These are phyloP conservation scores for Xanthoparmelia taractica DNA, from an alignment of 495 filamentous ascomycete genomes.

Conservation along the genomic window DNA sequence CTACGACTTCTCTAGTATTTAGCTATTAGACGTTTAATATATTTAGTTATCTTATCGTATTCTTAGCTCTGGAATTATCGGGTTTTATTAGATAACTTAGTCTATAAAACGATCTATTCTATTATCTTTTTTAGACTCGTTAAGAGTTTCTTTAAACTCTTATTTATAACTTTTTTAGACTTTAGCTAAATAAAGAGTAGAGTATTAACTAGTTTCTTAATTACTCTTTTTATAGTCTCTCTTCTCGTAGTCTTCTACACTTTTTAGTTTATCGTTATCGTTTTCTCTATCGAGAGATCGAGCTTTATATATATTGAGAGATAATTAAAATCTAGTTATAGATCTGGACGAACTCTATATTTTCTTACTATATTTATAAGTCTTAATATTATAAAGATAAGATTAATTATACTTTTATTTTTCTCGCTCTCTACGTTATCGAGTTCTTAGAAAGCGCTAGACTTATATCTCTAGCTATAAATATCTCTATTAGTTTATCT, in stretches of 20 bases:
- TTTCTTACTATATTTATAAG: not conserved
- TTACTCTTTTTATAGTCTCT: too few relatives aligned
- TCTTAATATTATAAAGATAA: not conserved
- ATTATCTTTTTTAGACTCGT: not conserved
- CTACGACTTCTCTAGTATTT: too few relatives aligned
- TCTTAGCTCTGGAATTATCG: not conserved
- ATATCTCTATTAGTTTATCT: not conserved
- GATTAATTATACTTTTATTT: not conserved
- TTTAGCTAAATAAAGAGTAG: too few relatives aligned
- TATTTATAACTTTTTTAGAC: too few relatives aligned
- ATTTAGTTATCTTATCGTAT: not conserved
- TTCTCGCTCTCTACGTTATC: not conserved
- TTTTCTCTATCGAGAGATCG: too few relatives aligned
- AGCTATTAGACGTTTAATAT: not conserved
- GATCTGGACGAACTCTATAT: not conserved
- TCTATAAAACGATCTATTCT: not conserved
- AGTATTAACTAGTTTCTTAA: too few relatives aligned
- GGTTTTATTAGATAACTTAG: not conserved
- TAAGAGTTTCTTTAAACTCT: not conserved
- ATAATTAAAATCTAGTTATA: not conserved
- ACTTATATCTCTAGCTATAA: not conserved
- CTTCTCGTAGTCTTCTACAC: too few relatives aligned
- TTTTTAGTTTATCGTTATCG: too few relatives aligned
- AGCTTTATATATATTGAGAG: not conserved
- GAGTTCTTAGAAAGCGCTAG: not conserved